Evolutionary conservation across 202 grass and related monocot genomes (phyloP).

Genomic region (Bolboschoenoplectus hybrid): DNA sequence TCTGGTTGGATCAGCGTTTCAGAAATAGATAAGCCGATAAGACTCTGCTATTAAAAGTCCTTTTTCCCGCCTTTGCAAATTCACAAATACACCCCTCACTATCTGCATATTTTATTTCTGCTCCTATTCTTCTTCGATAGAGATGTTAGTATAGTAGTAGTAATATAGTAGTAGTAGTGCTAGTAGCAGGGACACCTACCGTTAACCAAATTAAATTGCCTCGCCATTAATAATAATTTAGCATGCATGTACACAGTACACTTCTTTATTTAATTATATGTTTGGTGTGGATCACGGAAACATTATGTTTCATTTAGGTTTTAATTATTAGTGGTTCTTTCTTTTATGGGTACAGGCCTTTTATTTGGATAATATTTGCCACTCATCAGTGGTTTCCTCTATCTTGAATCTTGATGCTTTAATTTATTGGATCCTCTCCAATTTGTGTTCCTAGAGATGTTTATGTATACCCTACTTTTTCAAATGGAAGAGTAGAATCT

Average conservation of each 20-base stretch:
- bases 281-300: neutral
- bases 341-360: neutral
- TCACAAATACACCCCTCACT: neutral
- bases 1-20: constrained; percentile 1
- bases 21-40: constrained; percentile 20
- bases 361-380: neutral
- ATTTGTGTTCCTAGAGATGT: neutral
- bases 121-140: neutral
- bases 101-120: neutral
- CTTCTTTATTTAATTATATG: neutral
- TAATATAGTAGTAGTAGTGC: neutral
- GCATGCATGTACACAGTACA: too few relatives aligned
- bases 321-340: neutral
- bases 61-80: neutral
- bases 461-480: too few relatives aligned
- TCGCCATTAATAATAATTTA: too few relatives aligned
- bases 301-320: neutral
- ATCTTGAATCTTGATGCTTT: neutral
- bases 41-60: neutral
- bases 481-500: too few relatives aligned
- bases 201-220: neutral
- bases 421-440: neutral
- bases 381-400: neutral
- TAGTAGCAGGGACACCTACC: neutral
- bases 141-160: neutral